Conservation (phyloP, 176 grass and related monocot genomes). For the Phoenix roebelenii region DNA sequence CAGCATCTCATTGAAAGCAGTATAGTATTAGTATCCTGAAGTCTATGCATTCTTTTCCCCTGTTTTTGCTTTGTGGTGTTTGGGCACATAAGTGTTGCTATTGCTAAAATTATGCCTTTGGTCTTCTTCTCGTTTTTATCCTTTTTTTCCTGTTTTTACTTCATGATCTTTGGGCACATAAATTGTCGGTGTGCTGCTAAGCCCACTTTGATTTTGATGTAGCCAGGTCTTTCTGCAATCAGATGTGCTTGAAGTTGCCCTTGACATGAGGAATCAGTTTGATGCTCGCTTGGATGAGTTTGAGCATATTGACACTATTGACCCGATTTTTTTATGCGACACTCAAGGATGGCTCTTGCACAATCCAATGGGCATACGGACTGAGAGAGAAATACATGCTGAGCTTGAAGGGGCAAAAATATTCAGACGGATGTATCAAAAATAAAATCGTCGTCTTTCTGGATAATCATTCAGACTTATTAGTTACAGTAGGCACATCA, state of each 20-base stretch:
- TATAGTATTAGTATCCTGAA: no score
- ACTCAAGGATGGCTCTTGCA: constrained; percentile 61
- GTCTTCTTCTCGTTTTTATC: no score
- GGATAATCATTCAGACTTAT: no score
- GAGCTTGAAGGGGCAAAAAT: constrained; percentile 73
- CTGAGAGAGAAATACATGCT: constrained; percentile 88
- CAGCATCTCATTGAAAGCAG: no score
- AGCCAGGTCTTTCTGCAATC: constrained; percentile 79
- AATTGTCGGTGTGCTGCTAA: background rate
- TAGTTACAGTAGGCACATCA: no score
- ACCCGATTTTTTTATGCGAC: constrained; percentile 36
- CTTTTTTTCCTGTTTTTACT: no score
- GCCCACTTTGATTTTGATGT: constrained; percentile 2
- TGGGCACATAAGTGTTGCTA: no score
- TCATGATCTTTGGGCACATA: no score
- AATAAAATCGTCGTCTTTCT: constrained; percentile 25
- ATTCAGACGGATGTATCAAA: constrained; percentile 89
- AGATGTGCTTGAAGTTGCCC: constrained; percentile 68
- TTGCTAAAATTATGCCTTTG: no score
- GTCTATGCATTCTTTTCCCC: no score
- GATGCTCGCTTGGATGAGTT: constrained; percentile 49
- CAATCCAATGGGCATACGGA: constrained; percentile 79
- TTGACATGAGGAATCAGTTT: constrained; percentile 79
- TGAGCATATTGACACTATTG: constrained; percentile 49
- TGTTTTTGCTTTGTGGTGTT: no score